Percentiles rank a stretch among this genome's conserved stretches.
Evolutionary conservation across 768 basidiomycete species (phyloP).

Genomic region (Fibroporia radiculosa): DNA sequence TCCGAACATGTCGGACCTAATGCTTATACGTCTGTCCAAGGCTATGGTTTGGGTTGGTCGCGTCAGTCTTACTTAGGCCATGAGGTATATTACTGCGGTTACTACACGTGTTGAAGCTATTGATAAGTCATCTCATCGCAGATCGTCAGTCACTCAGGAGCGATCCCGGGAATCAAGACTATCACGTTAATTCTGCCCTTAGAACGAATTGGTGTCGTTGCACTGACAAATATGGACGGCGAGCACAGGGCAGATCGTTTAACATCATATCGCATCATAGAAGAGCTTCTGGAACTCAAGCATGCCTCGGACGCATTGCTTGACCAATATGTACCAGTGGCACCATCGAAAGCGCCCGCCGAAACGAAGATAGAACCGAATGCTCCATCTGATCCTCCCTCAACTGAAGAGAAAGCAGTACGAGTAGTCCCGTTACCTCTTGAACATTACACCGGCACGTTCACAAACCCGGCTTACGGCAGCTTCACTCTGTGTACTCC

Average conservation of each 20-base stretch:
- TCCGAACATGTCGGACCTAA: constrained; percentile 3
- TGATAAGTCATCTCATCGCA: constrained; percentile 6
- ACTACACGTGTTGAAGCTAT: too few relatives aligned
- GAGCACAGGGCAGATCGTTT: not conserved
- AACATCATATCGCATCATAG: constrained; percentile 5
- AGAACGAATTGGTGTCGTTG: constrained; percentile 28
- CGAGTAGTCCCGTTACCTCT: constrained; percentile 5
- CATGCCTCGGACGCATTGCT: not conserved
- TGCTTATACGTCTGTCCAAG: constrained; percentile 20
- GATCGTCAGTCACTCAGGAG: constrained; percentile 30
- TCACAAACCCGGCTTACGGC: constrained; percentile 31
- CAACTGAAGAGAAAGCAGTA: not conserved
- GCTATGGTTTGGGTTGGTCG: constrained; percentile 39
- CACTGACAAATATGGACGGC: constrained; percentile 17
- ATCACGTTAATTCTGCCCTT: constrained; percentile 27
- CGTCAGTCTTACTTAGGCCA: constrained; percentile 30
- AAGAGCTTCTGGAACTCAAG: constrained; percentile 3
- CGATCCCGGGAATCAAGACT: constrained; percentile 29
- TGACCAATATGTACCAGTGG: too few relatives aligned
- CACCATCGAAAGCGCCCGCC: too few relatives aligned
- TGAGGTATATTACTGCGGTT: constrained; percentile 22
- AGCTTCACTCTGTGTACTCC: constrained; percentile 29
- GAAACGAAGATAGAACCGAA: too few relatives aligned
- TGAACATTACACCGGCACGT: constrained; percentile 29
- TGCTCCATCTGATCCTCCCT: too few relatives aligned